A percentile compares a stretch with the other conserved stretches of the same genome.
These are phyloP conservation scores for Cryptococcus neoformans DNA, from an alignment of 1,284 basidiomycete genomes.

Conservation along the genomic window DNA sequence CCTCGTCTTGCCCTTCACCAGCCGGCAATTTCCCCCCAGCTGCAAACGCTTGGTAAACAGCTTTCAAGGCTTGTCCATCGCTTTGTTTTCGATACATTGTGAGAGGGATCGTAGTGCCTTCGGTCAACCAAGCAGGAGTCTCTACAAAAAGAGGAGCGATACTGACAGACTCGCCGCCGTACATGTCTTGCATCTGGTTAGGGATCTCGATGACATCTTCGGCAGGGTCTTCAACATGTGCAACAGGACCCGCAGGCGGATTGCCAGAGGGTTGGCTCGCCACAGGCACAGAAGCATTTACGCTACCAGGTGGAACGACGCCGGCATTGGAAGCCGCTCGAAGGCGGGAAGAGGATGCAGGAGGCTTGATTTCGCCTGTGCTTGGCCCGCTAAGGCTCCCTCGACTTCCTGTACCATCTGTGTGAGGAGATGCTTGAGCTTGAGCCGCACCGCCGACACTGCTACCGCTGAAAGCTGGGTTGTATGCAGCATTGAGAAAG, in stretches of 20 bases:
- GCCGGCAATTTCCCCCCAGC: background rate
- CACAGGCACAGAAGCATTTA: background rate
- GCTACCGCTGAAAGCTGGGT: background rate
- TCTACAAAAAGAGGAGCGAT: conserved; percentile 30
- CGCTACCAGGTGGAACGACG: background rate
- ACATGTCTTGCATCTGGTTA: conserved; percentile 22
- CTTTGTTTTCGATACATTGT: conserved; percentile 30
- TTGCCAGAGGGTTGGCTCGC: conserved; percentile 3
- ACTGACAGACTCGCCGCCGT: conserved; percentile 22
- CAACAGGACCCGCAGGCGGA: conserved; percentile 4
- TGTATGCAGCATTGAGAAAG: conserved; percentile 1
- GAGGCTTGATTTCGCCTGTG: background rate
- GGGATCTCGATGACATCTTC: conserved; percentile 22
- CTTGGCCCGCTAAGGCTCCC: conserved; percentile 1
- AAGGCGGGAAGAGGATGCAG: conserved; percentile 1
- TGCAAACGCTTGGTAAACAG: conserved; percentile 30
- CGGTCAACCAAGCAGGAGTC: conserved; percentile 31
- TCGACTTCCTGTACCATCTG: background rate
- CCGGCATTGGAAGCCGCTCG: conserved; percentile 1
- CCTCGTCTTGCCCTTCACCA: background rate
- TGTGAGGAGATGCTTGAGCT: background rate
- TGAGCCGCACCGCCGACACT: background rate
- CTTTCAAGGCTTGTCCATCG: conserved; percentile 24
- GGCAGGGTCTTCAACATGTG: conserved; percentile 2
- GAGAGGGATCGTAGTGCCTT: conserved; percentile 20